Percentiles rank a stretch among this genome's conserved stretches.
phyloP scores from a whole-genome alignment of 345 rosid genomes.

The Eutrema heterophyllum region DNA sequence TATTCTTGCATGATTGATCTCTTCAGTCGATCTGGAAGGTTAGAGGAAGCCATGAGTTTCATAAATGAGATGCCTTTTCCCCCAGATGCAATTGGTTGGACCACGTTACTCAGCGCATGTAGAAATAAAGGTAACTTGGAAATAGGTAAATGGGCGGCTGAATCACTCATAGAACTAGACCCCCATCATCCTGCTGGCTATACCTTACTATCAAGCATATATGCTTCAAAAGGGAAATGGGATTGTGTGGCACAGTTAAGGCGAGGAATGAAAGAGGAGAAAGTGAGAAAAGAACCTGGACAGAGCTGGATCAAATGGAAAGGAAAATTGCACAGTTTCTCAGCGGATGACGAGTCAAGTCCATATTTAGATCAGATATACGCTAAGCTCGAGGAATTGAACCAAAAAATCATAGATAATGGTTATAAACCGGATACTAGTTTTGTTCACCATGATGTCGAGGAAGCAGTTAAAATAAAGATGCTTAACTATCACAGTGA shows the following conservation, averaged over 20 bases:
- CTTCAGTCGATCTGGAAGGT: slow-evolving; percentile 76
- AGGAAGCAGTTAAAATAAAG: slow-evolving; percentile 64
- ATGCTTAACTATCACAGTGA: slow-evolving; percentile 92
- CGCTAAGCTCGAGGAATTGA: slow-evolving; percentile 60
- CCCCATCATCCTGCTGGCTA: slow-evolving; percentile 83
- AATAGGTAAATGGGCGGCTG: slow-evolving; percentile 82
- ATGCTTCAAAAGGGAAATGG: slow-evolving; percentile 72
- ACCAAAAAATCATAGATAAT: slow-evolving; percentile 51
- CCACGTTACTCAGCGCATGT: slow-evolving; percentile 83
- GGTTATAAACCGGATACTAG: slow-evolving; percentile 78
- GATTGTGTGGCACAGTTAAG: slow-evolving; percentile 61
- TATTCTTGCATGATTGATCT: slow-evolving; percentile 96
- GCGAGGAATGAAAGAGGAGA: slow-evolving; percentile 61
- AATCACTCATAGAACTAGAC: slow-evolving; percentile 67
- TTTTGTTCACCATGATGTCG: slow-evolving; percentile 71
- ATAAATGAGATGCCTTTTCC: slow-evolving; percentile 67
- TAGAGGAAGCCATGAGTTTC: slow-evolving; percentile 73
- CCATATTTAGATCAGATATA: slow-evolving; percentile 63
- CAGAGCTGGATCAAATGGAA: slow-evolving; percentile 91
- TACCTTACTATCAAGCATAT: slow-evolving; percentile 64
- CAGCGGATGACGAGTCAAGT: slow-evolving; percentile 74
- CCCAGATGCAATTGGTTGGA: slow-evolving; percentile 86
- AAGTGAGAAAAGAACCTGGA: slow-evolving; percentile 84
- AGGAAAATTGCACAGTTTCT: slow-evolving; percentile 61
- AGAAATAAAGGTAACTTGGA: slow-evolving; percentile 59